phyloP scores from a whole-genome alignment of 2,329 filamentous ascomycete species.

The Scedosporium aurantiacum region DNA sequence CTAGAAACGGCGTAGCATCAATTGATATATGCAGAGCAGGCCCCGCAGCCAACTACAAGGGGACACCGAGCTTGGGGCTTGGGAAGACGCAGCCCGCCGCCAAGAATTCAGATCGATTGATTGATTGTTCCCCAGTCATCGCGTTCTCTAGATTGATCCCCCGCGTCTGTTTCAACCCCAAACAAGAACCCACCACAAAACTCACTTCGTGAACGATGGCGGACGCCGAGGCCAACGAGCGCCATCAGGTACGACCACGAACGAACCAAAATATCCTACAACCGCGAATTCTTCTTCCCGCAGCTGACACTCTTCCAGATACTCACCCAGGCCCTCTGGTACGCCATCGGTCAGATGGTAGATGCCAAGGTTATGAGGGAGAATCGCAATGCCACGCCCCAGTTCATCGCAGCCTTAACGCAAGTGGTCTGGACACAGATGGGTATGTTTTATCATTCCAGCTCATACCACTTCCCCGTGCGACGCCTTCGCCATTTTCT shows the following conservation, averaged over 20 bases:
- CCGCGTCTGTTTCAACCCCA: neutral
- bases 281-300: neutral
- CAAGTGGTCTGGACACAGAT: slow-evolving; percentile 84
- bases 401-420: slow-evolving; percentile 78
- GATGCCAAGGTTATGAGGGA: slow-evolving; percentile 54
- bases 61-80: neutral
- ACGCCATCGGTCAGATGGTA: slow-evolving; percentile 73
- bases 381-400: slow-evolving; percentile 77
- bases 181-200: neutral
- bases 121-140: neutral
- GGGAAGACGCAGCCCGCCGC: neutral
- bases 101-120: neutral
- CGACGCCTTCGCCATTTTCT: neutral
- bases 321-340: slow-evolving; percentile 78
- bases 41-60: neutral
- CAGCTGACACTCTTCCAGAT: slow-evolving; percentile 36
- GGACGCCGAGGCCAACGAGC: slow-evolving; percentile 7
- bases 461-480: neutral
- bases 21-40: neutral
- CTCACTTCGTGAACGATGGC: slow-evolving; percentile 3
- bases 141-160: neutral
- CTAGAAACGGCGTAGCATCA: neutral
- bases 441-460: slow-evolving; percentile 37
- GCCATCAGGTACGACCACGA: slow-evolving; percentile 5
- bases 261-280: neutral